Conservation (phyloP, 441 rosid species). For the Gossypium lobatum region DNA sequence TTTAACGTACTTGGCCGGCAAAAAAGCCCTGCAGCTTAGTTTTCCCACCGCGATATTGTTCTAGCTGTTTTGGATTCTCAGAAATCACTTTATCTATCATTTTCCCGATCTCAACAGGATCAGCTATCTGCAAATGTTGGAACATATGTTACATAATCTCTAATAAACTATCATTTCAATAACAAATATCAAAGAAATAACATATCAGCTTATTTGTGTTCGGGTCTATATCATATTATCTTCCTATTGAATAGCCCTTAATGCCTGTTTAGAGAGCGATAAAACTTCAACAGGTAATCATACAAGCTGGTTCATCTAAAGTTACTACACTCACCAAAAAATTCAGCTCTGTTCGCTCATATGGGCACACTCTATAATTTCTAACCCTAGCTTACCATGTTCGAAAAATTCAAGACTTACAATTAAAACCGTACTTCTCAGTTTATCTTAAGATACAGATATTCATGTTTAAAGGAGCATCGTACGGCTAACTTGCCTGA, state of each 20-base stretch:
- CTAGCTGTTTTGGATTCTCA: conserved; percentile 78
- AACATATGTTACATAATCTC: conserved; percentile 13
- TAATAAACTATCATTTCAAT: background rate
- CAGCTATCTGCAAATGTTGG: conserved; percentile 47
- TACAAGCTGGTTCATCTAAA: background rate
- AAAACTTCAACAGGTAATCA: background rate
- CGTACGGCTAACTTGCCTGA: conserved; percentile 51
- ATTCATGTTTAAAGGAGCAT: background rate
- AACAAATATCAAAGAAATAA: background rate
- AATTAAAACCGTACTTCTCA: background rate
- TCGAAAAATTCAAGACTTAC: background rate
- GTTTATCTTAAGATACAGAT: background rate
- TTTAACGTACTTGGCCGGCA: conserved; percentile 67
- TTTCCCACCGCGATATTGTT: conserved; percentile 78
- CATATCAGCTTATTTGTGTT: background rate
- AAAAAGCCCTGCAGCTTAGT: conserved; percentile 83
- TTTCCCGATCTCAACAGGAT: conserved; percentile 79
- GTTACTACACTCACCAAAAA: background rate
- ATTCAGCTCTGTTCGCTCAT: conserved; percentile 9
- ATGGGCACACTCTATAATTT: background rate
- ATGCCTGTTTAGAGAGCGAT: background rate
- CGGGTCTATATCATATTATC: background rate
- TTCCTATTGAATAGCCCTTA: background rate
- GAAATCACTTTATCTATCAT: conserved; percentile 62
- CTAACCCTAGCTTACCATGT: background rate